Evolutionary conservation across 495 filamentous ascomycete genomes (phyloP), one percentile per base, ranked within the genome.

Genomic region (Collariella sp.): DNA sequence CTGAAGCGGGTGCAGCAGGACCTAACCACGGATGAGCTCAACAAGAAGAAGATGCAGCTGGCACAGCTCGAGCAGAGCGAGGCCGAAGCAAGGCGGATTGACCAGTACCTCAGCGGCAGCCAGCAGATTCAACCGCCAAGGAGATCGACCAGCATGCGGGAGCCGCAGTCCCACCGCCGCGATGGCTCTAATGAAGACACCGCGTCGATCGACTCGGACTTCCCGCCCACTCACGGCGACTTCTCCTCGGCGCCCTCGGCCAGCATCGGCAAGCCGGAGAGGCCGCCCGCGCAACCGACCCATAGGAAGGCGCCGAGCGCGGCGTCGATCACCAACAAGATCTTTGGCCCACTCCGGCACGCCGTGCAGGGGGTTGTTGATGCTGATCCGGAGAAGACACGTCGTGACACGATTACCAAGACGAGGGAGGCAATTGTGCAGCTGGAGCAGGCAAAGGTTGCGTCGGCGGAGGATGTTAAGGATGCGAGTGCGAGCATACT

Each of bases 301-400:
- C 86, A 91, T 68, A 81, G 82, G 64, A 91, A 91, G 68, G 82
- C 79, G 41, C 70, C 74, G 20, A 89, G 87, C 51, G 82, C 87
- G 20, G 89, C 85, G 23, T 93, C 90, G 55, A 86, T 93, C 46
- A 83, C 88, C 24, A 93, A 85, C 67, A 94, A 87, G 68, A 86
- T 96, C n/a, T 96, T 98, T 67, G 91, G 91, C 19, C 83, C 90
- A 11, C 84, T 98, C 52, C 91, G 85, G 56, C 90, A 97, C 72
- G 91, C 94, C 0, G 86, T 96, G 23, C 89, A 96, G 65, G 94
- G 94, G 16, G 89, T 96, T 63, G 90, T 91, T 3, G 93, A 98
- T 67, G 87, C 91, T 26, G 93, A 98, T 62, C 93, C 93, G 0
- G 94, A 96, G 73, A 74, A 89, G 50, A 96, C 89, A 31, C 78